Conservation (phyloP, 495 filamentous ascomycete species). For the Hyphodiscus hymeniophilus region DNA sequence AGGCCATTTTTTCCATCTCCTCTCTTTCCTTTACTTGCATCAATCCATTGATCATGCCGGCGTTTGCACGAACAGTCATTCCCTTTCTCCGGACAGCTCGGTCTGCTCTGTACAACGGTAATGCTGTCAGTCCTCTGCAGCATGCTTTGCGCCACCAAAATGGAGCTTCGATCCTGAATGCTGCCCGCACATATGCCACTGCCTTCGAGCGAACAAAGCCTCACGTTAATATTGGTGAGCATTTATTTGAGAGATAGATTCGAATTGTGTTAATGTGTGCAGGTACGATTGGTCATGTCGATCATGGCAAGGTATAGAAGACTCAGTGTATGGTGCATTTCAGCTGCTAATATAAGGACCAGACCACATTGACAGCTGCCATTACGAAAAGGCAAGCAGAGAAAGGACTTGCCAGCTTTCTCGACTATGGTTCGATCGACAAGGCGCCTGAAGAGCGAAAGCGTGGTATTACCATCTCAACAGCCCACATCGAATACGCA, state of each 20-base stretch:
- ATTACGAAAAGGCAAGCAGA: slow-evolving; percentile 95
- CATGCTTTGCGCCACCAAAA: slow-evolving; percentile 52
- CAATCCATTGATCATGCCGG: slow-evolving; percentile 19
- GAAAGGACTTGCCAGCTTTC: slow-evolving; percentile 87
- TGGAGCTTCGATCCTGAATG: slow-evolving; percentile 56
- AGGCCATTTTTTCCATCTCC: slow-evolving; percentile 3
- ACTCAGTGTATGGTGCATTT: not conserved
- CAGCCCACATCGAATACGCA: slow-evolving; percentile 95
- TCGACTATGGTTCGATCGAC: slow-evolving; percentile 95
- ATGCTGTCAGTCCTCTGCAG: slow-evolving; percentile 58
- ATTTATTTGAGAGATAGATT: not conserved
- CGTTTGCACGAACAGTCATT: slow-evolving; percentile 52
- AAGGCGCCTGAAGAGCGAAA: slow-evolving; percentile 98
- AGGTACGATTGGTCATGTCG: slow-evolving; percentile 98
- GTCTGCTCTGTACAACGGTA: slow-evolving; percentile 51
- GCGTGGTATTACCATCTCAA: slow-evolving; percentile 99
- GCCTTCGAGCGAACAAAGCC: slow-evolving; percentile 89
- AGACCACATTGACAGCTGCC: slow-evolving; percentile 96
- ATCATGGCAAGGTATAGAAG: slow-evolving; percentile 85
- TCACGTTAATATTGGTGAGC: slow-evolving; percentile 91
- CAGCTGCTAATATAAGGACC: slow-evolving; percentile 16
- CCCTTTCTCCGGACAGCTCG: slow-evolving; percentile 64
- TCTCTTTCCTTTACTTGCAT: slow-evolving; percentile 7
- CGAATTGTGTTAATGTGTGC: slow-evolving; percentile 8
- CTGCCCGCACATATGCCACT: slow-evolving; percentile 63